Percentiles rank a stretch among this genome's conserved stretches.
These are phyloP conservation scores for Stephania yunnanensis DNA, from an alignment of 164 flowering plant genomes.

Conservation along the genomic window DNA sequence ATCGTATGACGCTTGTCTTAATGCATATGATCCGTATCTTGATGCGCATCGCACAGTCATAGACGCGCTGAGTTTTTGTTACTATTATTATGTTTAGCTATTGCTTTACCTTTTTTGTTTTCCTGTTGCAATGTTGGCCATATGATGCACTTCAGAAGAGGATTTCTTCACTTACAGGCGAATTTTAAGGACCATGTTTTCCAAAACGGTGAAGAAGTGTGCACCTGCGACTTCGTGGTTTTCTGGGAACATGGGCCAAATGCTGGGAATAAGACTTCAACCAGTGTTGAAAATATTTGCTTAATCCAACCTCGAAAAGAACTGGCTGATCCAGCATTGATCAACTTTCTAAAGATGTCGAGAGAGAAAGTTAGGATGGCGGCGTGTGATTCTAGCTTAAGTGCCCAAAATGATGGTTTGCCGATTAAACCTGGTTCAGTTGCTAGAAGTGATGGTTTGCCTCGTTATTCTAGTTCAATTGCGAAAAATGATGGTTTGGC, in stretches of 20 bases:
- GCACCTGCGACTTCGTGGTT: conserved; percentile 38
- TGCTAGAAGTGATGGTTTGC: background rate
- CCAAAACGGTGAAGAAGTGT: conserved; percentile 34
- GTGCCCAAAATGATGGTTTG: conserved; percentile 1
- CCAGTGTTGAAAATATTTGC: conserved; percentile 33
- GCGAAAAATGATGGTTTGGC: conserved; percentile 1
- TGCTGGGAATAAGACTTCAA: conserved; percentile 20
- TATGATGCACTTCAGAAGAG: background rate
- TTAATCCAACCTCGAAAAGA: conserved; percentile 13
- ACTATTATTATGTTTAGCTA: background rate
- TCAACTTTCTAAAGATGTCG: conserved; percentile 24
- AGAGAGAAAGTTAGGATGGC: conserved; percentile 22
- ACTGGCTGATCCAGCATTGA: conserved; percentile 19
- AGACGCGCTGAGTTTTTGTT: too few relatives aligned
- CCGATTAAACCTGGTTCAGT: background rate
- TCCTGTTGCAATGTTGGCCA: background rate
- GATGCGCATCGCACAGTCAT: too few relatives aligned
- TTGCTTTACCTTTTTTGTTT: background rate
- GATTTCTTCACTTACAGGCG: conserved; percentile 23
- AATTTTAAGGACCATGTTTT: conserved; percentile 16
- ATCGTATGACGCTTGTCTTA: too few relatives aligned
- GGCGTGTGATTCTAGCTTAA: conserved; percentile 1
- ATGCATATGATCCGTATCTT: too few relatives aligned
- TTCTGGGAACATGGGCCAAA: conserved; percentile 48
- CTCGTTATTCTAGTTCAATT: background rate